phyloP scores from a whole-genome alignment of 768 basidiomycete species.

The Ramaria sp. region DNA sequence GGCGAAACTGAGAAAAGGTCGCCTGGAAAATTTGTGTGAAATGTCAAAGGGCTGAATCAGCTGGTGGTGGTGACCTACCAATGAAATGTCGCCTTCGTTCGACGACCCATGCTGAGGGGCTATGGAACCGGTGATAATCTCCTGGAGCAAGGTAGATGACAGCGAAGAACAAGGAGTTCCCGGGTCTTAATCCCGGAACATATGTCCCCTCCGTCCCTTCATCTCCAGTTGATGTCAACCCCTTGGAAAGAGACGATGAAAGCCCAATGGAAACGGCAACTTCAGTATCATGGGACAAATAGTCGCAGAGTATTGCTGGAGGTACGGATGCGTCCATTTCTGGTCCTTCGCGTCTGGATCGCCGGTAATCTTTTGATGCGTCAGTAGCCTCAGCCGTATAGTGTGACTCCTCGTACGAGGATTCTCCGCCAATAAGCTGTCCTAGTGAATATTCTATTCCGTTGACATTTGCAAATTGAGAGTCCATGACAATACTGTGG shows the following conservation, averaged over 20 bases:
- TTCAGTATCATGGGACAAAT: slow-evolving; percentile 52
- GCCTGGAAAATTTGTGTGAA: slow-evolving; percentile 30
- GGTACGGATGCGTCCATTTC: slow-evolving; percentile 68
- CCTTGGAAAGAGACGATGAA: background rate
- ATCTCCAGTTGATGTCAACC: slow-evolving; percentile 7
- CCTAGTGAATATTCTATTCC: slow-evolving; percentile 94
- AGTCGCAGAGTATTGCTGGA: slow-evolving; percentile 40
- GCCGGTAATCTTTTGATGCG: background rate
- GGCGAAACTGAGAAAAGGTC: slow-evolving; percentile 96
- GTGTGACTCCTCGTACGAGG: slow-evolving; percentile 14
- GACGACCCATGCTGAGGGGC: slow-evolving; percentile 93
- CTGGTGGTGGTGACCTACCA: slow-evolving; percentile 33
- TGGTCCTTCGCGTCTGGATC: background rate
- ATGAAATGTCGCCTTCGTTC: slow-evolving; percentile 93
- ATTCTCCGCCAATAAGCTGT: slow-evolving; percentile 61
- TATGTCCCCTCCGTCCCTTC: slow-evolving; percentile 42
- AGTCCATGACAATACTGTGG: slow-evolving; percentile 64
- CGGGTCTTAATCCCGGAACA: slow-evolving; percentile 61
- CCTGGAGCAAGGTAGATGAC: slow-evolving; percentile 98
- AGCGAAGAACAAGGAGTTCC: slow-evolving; percentile 81
- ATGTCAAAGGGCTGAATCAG: background rate
- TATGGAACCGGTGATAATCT: slow-evolving; percentile 97
- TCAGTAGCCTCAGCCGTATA: slow-evolving; percentile 13
- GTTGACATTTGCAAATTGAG: slow-evolving; percentile 92
- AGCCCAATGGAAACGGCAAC: slow-evolving; percentile 69